Evolutionary conservation across 2,329 filamentous ascomycete genomes (phyloP), one percentile per base, ranked within the genome.

Genomic region (Zalaria sp.): DNA sequence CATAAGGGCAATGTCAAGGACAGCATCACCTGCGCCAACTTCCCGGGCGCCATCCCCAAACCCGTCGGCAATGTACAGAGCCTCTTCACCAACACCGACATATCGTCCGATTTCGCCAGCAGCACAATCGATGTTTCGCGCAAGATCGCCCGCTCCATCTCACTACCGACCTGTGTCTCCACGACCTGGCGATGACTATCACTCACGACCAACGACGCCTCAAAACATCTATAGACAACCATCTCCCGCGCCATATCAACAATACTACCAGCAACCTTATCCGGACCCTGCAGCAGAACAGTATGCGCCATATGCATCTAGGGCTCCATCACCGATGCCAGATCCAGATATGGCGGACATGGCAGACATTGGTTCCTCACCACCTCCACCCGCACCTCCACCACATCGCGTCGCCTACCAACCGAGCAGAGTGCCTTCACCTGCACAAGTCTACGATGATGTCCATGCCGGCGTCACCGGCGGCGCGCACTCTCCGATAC

Each of bases 351-450:
- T 18, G 18, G 18, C 18, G 18, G 18, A 18, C 18, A 18, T 18
- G 18, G 18, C 18, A 18, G 49, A 60, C 18, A 59, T 65, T 32
- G 71, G 73, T 34, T 77, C 75, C 18, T 81, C 82, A 5, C 84
- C 86, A 11, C 86, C 87, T 5, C 86, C 87, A 2, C 79, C 86
- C 2, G 87, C 88, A 5, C 86, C 88, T 5, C 88, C 93, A 48
- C 80, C 87, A 5, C 85, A 87, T 60, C 71, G 76, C 46, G 64
- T 76, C 35, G 64, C 66, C 5, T 72, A 77, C 46, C 66, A 67
- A 47, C 63, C 60, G 3, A 64, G 57, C 46, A 57, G 70, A 48
- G 67, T 64, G 6, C 66, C 68, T 5, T 75, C 72, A 5, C 67
- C 69, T 4, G 48, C 54, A 25, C 40, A 46, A 41, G 51, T 49